Base-by-base conservation (phyloP, 2,329 filamentous ascomycete species). In the Fusarium circinatum region DNA sequence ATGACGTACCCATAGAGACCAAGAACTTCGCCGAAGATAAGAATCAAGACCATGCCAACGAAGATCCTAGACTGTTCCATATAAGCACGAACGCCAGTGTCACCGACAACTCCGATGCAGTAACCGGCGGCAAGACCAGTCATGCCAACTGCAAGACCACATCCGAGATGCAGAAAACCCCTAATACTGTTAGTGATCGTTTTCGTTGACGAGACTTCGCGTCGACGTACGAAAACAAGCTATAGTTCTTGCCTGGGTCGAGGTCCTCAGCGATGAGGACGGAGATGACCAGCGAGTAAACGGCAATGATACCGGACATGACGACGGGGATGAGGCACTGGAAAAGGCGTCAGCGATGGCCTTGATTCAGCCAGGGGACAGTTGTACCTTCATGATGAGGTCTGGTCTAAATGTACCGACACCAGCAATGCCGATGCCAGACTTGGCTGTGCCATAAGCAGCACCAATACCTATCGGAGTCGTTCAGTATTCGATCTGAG, bases 221-320 rank as follows among this genome's bases (percentile, higher is more conserved):
- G 51, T 49, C 38, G 57, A 86, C 90, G 71, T 87, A 94, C 91
- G 89, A 92, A 85, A 96, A 99, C 75, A 98, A 87, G 80, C 91
- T 95, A 86, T 97, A 98, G 80, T 88, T 88, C 65, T 84, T 82
- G 75, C 88, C 93, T 34, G 95, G 93, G 56, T 88, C 89, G 82
- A 98, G 91, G 82, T 98, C 94, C 83, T 94, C 93, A 63, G 95
- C 94, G 82, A 99, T 99, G 77, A 99, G 90, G 80, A 99, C 96
- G 24, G 96, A 93, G 77, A 99, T 95, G 79, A 99, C 96, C 78
- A 99, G 93, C 58, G 95, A 94, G 86, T 99, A 99, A 76, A 99
- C 96, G 66, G 96, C 96, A 80, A 99, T 94, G 82, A 99, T 99
- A 90, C 96, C 96, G 78, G 96, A 97, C 96, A 99, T 99, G 87